phyloP scores from a whole-genome alignment of 176 grass and related monocot species.

The Oryza meridionalis region DNA sequence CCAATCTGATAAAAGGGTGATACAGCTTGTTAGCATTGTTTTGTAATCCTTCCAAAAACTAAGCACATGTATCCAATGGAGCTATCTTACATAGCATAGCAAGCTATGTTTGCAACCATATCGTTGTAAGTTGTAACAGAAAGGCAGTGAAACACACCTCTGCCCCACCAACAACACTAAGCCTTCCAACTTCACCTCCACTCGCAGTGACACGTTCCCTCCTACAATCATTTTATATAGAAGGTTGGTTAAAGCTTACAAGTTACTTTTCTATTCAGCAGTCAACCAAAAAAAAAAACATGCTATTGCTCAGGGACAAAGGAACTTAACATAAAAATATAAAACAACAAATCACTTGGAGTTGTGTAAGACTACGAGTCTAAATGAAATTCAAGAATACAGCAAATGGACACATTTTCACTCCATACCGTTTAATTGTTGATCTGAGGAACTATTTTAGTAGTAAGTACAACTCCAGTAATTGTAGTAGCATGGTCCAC shows the following conservation, averaged over 20 bases:
- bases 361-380: not conserved
- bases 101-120: slow-evolving; percentile 18
- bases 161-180: slow-evolving; percentile 93
- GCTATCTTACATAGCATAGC: slow-evolving; percentile 21
- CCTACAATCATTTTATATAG: slow-evolving; percentile 55
- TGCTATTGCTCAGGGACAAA: not conserved
- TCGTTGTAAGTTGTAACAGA: slow-evolving; percentile 19
- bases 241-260: slow-evolving; percentile 12
- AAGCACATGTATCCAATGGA: slow-evolving; percentile 7
- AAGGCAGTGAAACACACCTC: slow-evolving; percentile 57
- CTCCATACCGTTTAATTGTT: not conserved
- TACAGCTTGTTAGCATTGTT: slow-evolving; percentile 7
- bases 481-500: not conserved
- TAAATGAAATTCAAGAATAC: slow-evolving; percentile 21
- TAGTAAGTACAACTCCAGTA: slow-evolving; percentile 2
- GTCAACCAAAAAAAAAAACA: slow-evolving; percentile 1
- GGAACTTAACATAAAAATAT: not conserved
- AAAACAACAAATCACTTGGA: slow-evolving; percentile 4
- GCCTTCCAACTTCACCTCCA: slow-evolving; percentile 97
- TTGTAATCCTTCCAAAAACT: slow-evolving; percentile 36
- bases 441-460: not conserved
- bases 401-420: slow-evolving; percentile 9
- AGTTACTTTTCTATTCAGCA: not conserved
- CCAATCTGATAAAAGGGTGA: slow-evolving; percentile 67
- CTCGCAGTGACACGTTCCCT: slow-evolving; percentile 93